Percentiles rank a stretch among this genome's conserved stretches.
Evolutionary conservation across 495 filamentous ascomycete genomes (phyloP).

Genomic region (Parathielavia hyrcaniae): DNA sequence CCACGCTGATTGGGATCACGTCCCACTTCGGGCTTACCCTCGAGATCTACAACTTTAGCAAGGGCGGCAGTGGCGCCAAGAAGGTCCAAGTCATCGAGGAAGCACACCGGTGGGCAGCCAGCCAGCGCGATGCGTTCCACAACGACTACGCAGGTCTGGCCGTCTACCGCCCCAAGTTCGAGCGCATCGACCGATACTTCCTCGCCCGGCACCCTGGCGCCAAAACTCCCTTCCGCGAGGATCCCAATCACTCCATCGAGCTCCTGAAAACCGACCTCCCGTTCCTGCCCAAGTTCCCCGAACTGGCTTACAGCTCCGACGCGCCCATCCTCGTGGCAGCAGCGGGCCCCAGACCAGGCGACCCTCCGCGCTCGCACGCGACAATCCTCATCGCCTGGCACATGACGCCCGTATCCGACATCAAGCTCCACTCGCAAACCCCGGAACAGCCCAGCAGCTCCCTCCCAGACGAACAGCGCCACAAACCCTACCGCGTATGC

Average conservation of each 20-base stretch:
- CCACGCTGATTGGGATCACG: constrained; percentile 25
- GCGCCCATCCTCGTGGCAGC: constrained; percentile 26
- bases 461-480: constrained; percentile 15
- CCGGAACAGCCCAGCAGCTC: constrained; percentile 17
- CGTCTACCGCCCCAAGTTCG: constrained; percentile 26
- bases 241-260: constrained; percentile 25
- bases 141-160: constrained; percentile 24
- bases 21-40: constrained; percentile 30
- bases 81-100: constrained; percentile 31
- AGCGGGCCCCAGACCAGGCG: constrained; percentile 26
- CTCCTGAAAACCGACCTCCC: constrained; percentile 22
- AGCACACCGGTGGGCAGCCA: constrained; percentile 29
- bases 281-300: constrained; percentile 30
- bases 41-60: constrained; percentile 31
- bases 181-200: constrained; percentile 30
- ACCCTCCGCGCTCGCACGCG: constrained; percentile 15
- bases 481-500: constrained; percentile 25
- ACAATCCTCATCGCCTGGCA: constrained; percentile 30
- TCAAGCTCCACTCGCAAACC: constrained; percentile 17
- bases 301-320: constrained; percentile 27
- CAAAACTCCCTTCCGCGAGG: constrained; percentile 27
- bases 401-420: constrained; percentile 23
- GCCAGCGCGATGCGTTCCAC: constrained; percentile 23
- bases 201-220: constrained; percentile 19
- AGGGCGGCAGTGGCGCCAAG: constrained; percentile 19